Conservation (phyloP, 768 basidiomycete species). For the Macrolepiota fuliginosa region DNA sequence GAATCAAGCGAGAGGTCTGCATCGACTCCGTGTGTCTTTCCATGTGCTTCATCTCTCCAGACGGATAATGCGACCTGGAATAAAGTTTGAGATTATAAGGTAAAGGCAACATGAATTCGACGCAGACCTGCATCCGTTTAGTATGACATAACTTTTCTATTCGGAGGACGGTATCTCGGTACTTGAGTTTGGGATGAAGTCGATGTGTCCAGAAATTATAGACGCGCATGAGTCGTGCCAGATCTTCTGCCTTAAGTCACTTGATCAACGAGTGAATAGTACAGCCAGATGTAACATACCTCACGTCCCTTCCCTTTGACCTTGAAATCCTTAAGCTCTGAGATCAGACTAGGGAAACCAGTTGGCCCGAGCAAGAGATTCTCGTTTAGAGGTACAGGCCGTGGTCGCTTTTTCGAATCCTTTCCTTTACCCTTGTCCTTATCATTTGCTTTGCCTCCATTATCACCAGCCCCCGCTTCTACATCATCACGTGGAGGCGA, state of each 20-base stretch:
- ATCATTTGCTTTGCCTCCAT: conserved; percentile 13
- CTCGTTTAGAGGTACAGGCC: conserved; percentile 68
- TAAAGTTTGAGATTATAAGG: background rate
- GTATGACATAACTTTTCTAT: conserved; percentile 90
- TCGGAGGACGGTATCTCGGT: conserved; percentile 79
- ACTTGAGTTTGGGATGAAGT: conserved; percentile 87
- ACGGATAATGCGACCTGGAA: conserved; percentile 65
- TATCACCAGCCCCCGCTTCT: conserved; percentile 15
- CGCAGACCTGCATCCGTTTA: conserved; percentile 77
- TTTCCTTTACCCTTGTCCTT: conserved; percentile 24
- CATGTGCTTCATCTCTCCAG: conserved; percentile 70
- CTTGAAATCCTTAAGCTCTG: conserved; percentile 74
- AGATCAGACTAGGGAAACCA: conserved; percentile 80
- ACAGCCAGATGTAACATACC: conserved; percentile 38
- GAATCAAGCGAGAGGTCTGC: conserved; percentile 15
- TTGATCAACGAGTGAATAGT: background rate
- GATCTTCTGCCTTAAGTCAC: conserved; percentile 65
- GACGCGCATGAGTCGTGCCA: conserved; percentile 73
- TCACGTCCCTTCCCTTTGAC: conserved; percentile 91
- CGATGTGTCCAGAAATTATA: conserved; percentile 97
- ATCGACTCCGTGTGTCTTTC: conserved; percentile 22
- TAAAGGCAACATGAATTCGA: background rate
- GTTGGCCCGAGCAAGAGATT: conserved; percentile 64
- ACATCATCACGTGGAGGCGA: conserved; percentile 43
- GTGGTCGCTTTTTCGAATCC: conserved; percentile 43